phyloP scores from a whole-genome alignment of 2,329 filamentous ascomycete species.

The Curvularia eragrostidis region DNA sequence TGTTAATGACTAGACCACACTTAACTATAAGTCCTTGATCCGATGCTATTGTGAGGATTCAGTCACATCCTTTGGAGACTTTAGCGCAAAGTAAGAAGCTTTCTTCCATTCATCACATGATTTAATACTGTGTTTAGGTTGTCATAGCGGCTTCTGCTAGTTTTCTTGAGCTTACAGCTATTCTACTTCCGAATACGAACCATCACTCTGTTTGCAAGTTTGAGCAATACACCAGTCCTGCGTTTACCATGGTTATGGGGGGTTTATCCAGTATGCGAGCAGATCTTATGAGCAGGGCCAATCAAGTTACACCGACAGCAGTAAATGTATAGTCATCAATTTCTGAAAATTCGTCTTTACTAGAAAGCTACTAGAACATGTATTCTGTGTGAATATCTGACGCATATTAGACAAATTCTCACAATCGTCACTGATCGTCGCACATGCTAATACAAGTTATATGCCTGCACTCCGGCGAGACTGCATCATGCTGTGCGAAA shows the following conservation, averaged over 20 bases:
- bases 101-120: not conserved
- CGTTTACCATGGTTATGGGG: not conserved
- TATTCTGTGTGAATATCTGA: not conserved
- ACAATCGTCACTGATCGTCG: not conserved
- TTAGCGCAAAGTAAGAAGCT: not conserved
- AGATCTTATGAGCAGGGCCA: not conserved
- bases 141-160: slow-evolving; percentile 1
- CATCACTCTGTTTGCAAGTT: slow-evolving; percentile 1
- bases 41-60: not conserved
- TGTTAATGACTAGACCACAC: not conserved
- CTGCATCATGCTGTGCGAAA: not conserved
- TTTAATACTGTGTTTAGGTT: not conserved
- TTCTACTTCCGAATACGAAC: not conserved
- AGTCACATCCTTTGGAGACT: not conserved
- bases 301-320: not conserved
- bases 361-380: no score
- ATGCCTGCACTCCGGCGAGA: not conserved
- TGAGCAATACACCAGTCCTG: not conserved
- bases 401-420: not conserved
- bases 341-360: not conserved
- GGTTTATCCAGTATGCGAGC: not conserved
- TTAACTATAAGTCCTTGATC: not conserved
- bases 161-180: not conserved
- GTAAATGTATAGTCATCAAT: not conserved
- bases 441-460: not conserved